These are phyloP conservation scores for Amanita subjunquillea DNA, from an alignment of 768 basidiomycete species.

Conservation along the genomic window DNA sequence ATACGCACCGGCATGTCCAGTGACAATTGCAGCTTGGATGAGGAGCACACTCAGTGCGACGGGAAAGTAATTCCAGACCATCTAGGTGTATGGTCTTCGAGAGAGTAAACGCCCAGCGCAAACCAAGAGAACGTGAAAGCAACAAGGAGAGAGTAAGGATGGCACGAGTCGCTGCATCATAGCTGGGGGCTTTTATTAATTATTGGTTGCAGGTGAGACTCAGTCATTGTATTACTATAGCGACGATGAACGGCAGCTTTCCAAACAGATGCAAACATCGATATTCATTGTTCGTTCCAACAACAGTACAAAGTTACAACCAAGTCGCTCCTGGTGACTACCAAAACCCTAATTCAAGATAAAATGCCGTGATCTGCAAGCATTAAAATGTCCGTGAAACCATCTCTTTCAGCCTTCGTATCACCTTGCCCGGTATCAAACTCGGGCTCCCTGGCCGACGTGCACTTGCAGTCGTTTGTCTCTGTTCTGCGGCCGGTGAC, in stretches of 20 bases:
- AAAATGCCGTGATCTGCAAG: neutral
- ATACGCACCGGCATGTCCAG: neutral
- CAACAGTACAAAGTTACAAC: too few species aligned
- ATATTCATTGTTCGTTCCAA: too few species aligned
- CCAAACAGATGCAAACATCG: too few species aligned
- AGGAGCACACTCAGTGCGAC: neutral
- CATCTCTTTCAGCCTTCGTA: constrained; percentile 24
- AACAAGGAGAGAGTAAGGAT: neutral
- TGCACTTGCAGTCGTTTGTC: neutral
- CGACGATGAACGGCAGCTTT: too few species aligned
- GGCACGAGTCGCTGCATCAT: neutral
- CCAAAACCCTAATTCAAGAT: neutral
- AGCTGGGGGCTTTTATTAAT: neutral
- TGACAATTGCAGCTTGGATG: neutral
- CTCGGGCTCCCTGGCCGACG: constrained; percentile 6
- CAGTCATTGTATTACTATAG: neutral
- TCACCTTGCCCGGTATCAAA: constrained; percentile 17
- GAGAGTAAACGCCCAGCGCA: neutral
- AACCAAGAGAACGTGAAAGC: neutral
- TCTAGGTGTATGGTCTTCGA: neutral
- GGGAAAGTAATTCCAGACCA: neutral
- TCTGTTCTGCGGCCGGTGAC: neutral
- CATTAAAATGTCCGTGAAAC: constrained; percentile 4
- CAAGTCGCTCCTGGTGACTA: neutral
- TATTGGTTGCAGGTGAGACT: neutral